A percentile compares a stretch with the other conserved stretches of the same genome.
Evolutionary conservation across 345 rosid species (phyloP).

Genomic region (Stellera chamaejasme): DNA sequence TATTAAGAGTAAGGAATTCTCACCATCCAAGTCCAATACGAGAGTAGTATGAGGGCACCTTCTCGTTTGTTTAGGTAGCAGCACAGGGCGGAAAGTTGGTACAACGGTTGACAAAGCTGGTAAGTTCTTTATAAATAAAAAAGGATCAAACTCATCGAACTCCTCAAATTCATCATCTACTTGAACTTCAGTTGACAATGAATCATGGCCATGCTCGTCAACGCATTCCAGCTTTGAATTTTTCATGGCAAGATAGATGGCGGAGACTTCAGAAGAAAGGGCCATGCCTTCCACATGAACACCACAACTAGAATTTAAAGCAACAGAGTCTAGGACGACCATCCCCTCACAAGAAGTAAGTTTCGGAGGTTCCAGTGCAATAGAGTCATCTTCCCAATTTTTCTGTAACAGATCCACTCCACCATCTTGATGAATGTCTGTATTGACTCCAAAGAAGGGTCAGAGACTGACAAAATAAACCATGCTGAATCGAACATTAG

Average conservation of each 20-base stretch:
- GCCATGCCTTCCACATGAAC: constrained; percentile 41
- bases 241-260: constrained; percentile 95
- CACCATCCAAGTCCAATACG: constrained; percentile 96
- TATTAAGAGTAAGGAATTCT: constrained; percentile 11
- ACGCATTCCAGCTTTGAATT: constrained; percentile 88
- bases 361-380: constrained; percentile 15
- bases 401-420: constrained; percentile 15
- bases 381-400: constrained; percentile 18
- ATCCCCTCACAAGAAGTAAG: constrained; percentile 23
- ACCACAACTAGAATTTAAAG: constrained; percentile 27
- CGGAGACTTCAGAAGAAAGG: constrained; percentile 77
- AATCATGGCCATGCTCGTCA: constrained; percentile 80
- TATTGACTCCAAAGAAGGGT: constrained; percentile 24
- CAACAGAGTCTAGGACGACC: constrained; percentile 30
- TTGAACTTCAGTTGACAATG: constrained; percentile 51
- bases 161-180: constrained; percentile 74
- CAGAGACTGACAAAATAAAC: constrained; percentile 25
- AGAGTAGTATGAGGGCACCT: constrained; percentile 94
- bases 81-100: constrained; percentile 74
- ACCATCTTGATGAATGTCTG: constrained; percentile 17
- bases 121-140: constrained; percentile 82
- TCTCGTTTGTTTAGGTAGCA: constrained; percentile 92
- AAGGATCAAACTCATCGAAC: constrained; percentile 90
- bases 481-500: constrained; percentile 10
- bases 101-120: constrained; percentile 83